phyloP scores from a whole-genome alignment of 768 basidiomycete species.

The Pholiota microspora region DNA sequence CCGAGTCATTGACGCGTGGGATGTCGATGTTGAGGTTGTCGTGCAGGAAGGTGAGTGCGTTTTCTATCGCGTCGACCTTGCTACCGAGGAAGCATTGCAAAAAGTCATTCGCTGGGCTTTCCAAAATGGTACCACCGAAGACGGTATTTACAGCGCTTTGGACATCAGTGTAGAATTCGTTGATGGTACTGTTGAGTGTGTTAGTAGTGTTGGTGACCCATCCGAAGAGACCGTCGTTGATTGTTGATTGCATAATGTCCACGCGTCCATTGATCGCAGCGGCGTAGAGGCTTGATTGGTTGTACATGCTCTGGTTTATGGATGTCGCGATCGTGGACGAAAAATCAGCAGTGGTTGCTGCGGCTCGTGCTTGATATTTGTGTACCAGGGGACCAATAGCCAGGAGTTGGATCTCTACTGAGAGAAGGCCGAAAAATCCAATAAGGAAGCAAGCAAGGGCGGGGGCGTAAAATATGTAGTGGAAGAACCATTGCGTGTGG shows the following conservation, averaged over 20 bases:
- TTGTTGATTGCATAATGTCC: conserved; percentile 62
- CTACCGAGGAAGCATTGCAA: conserved; percentile 87
- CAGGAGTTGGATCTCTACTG: conserved; percentile 82
- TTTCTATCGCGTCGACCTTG: conserved; percentile 85
- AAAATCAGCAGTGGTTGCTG: conserved; percentile 61
- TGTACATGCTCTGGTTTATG: conserved; percentile 82
- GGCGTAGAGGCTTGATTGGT: conserved; percentile 78
- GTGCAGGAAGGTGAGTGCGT: conserved; percentile 88
- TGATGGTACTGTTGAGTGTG: conserved; percentile 83
- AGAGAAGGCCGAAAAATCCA: conserved; percentile 86
- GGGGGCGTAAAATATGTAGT: conserved; percentile 89
- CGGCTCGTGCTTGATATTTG: conserved; percentile 63
- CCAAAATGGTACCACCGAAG: conserved; percentile 84
- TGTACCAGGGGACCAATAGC: conserved; percentile 72
- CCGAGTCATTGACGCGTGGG: conserved; percentile 70
- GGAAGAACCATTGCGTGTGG: conserved; percentile 83
- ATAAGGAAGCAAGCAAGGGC: conserved; percentile 90
- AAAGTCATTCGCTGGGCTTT: conserved; percentile 81
- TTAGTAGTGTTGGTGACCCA: conserved; percentile 93
- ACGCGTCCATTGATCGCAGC: conserved; percentile 73
- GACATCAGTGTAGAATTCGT: conserved; percentile 82
- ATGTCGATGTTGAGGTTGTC: conserved; percentile 81
- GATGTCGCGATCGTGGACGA: conserved; percentile 68
- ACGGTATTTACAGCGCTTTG: conserved; percentile 74
- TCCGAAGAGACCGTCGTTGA: conserved; percentile 89